Conservation (phyloP, 2,329 filamentous ascomycete genomes). For the Cercospora sesami region DNA sequence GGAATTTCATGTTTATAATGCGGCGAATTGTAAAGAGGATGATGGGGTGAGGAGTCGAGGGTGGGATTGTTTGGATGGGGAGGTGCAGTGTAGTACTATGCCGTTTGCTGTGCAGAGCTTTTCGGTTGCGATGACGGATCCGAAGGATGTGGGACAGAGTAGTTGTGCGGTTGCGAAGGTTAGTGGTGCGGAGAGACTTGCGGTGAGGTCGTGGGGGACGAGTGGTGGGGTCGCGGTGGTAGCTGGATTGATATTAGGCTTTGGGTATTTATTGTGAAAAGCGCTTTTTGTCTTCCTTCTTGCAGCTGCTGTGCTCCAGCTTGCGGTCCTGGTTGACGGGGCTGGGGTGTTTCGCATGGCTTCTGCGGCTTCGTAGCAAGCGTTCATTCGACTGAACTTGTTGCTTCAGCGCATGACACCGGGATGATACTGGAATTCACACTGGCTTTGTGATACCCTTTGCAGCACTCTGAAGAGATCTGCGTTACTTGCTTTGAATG, state of each 20-base stretch:
- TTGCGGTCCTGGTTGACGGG: not conserved
- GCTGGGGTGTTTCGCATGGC: not conserved
- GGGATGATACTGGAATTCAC: not conserved
- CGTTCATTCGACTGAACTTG: not conserved
- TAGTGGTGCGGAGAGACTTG: not conserved
- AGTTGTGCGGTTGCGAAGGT: constrained; percentile 18
- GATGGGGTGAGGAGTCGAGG: not conserved
- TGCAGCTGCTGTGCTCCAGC: not conserved
- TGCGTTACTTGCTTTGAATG: not conserved
- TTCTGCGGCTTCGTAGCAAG: not conserved
- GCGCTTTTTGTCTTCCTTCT: not conserved
- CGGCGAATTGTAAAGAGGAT: constrained; percentile 15
- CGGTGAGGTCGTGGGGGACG: not conserved
- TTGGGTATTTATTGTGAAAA: not conserved
- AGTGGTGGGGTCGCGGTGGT: not conserved
- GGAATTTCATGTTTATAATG: constrained; percentile 15
- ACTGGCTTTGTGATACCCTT: not conserved
- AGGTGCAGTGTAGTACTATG: constrained; percentile 11
- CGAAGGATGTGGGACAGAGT: constrained; percentile 17
- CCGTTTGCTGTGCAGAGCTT: constrained; percentile 21
- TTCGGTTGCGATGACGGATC: constrained; percentile 17
- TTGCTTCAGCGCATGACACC: not conserved
- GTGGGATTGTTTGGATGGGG: constrained; percentile 19
- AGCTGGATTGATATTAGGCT: not conserved
- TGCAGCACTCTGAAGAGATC: not conserved